Evolutionary conservation across 495 filamentous ascomycete genomes (phyloP).

Genomic region (Daldinia concentrica): DNA sequence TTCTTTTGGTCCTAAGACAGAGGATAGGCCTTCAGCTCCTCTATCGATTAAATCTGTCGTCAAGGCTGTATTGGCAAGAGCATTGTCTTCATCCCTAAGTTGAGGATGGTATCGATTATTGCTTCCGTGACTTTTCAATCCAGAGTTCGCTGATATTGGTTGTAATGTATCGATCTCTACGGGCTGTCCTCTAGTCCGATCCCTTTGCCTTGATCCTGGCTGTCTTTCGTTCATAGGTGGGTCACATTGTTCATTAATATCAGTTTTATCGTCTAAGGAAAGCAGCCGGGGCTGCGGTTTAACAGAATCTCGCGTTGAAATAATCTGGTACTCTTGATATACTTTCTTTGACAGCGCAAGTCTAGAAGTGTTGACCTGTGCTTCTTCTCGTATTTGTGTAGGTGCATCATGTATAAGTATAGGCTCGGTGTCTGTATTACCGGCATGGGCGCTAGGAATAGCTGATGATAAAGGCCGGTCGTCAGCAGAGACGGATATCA

Average conservation of each 20-base stretch:
- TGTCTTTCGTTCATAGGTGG: not conserved
- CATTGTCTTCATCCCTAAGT: not conserved
- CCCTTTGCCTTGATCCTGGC: not conserved
- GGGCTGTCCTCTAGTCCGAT: not conserved
- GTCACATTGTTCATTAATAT: not conserved
- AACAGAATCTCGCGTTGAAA: not conserved
- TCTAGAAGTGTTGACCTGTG: not conserved
- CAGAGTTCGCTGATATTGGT: slow-evolving; percentile 2
- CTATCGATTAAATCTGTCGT: not conserved
- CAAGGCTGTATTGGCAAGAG: not conserved
- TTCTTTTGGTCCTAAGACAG: not conserved
- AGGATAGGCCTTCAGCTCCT: not conserved
- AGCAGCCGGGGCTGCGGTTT: not conserved
- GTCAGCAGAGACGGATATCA: slow-evolving; percentile 24
- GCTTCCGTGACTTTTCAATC: not conserved
- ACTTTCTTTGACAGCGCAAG: not conserved
- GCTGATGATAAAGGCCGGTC: slow-evolving; percentile 11
- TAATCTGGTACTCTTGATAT: not conserved
- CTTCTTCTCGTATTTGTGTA: not conserved
- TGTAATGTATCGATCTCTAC: slow-evolving; percentile 1
- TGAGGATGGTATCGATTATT: not conserved
- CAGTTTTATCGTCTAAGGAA: not conserved
- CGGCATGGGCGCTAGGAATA: slow-evolving; percentile 12
- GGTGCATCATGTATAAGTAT: not conserved
- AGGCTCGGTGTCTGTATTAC: slow-evolving; percentile 2